Evolutionary conservation across 768 basidiomycete genomes (phyloP).

Genomic region (Sarcodon sp.): DNA sequence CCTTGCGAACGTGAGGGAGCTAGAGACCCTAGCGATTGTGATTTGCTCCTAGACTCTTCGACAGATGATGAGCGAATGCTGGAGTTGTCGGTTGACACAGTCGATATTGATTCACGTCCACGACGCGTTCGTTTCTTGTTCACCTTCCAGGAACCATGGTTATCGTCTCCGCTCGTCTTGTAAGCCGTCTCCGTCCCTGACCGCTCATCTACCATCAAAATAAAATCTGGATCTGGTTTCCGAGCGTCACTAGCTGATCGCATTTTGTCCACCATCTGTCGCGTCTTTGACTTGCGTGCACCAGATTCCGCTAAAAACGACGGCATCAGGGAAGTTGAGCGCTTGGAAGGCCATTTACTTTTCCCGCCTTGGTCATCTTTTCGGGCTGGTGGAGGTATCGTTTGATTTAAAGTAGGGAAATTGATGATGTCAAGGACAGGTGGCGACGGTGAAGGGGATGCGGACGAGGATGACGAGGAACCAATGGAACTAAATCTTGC

Average conservation of each 20-base stretch:
- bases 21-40: not conserved
- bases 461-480: slow-evolving; percentile 5
- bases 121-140: not conserved
- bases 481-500: slow-evolving; percentile 5
- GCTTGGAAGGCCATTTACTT: slow-evolving; percentile 21
- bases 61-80: not conserved
- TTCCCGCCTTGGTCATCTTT: slow-evolving; percentile 44
- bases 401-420: slow-evolving; percentile 33
- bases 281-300: slow-evolving; percentile 38
- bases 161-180: not conserved
- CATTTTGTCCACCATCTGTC: slow-evolving; percentile 45
- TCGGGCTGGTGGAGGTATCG: slow-evolving; percentile 24
- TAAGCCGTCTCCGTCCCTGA: too few relatives aligned
- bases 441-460: slow-evolving; percentile 8
- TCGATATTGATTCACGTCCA: not conserved
- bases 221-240: not conserved
- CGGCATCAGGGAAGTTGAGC: slow-evolving; percentile 22
- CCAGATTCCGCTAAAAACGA: slow-evolving; percentile 35
- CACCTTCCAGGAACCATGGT: not conserved
- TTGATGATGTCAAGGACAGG: slow-evolving; percentile 20
- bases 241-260: slow-evolving; percentile 19
- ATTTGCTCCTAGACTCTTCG: not conserved
- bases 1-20: not conserved
- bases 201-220: not conserved
- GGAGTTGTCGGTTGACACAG: not conserved